A percentile compares a stretch with the other conserved stretches of the same genome.
phyloP scores from a whole-genome alignment of 1,284 basidiomycete genomes.

The Ceratobasidium sp. region DNA sequence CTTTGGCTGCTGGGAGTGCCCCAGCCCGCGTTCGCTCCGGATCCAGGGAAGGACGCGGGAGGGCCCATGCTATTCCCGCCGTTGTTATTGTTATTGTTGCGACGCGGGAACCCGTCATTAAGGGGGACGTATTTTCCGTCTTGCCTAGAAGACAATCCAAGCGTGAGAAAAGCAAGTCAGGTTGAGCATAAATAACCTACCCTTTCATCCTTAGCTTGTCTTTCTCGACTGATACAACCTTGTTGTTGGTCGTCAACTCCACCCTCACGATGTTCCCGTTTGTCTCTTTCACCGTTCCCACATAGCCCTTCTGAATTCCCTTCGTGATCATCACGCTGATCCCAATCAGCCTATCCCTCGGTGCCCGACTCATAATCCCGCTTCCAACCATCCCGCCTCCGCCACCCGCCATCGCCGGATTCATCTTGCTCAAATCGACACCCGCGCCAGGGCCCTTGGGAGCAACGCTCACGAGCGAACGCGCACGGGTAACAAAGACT shows the following conservation, averaged over 20 bases:
- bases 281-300: constrained; percentile 94
- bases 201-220: constrained; percentile 79
- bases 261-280: constrained; percentile 90
- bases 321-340: constrained; percentile 83
- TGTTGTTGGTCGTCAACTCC: constrained; percentile 91
- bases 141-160: constrained; percentile 55
- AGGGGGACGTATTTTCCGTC: constrained; percentile 67
- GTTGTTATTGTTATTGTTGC: constrained; percentile 21
- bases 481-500: constrained; percentile 89
- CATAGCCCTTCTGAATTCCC: constrained; percentile 91
- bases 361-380: constrained; percentile 74
- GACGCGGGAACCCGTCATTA: constrained; percentile 51
- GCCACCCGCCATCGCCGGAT: constrained; percentile 77
- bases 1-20: constrained; percentile 44
- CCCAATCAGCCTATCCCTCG: constrained; percentile 86
- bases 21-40: constrained; percentile 37
- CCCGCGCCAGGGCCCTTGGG: constrained; percentile 76
- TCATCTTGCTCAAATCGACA: constrained; percentile 94
- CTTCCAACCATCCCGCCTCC: constrained; percentile 86
- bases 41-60: constrained; percentile 47
- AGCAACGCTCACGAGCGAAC: constrained; percentile 82
- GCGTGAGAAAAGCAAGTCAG: neutral
- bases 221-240: constrained; percentile 88
- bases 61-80: constrained; percentile 51
- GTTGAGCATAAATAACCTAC: constrained; percentile 61